phyloP scores from a whole-genome alignment of 176 grass and related monocot genomes.

The Themeda triandra region DNA sequence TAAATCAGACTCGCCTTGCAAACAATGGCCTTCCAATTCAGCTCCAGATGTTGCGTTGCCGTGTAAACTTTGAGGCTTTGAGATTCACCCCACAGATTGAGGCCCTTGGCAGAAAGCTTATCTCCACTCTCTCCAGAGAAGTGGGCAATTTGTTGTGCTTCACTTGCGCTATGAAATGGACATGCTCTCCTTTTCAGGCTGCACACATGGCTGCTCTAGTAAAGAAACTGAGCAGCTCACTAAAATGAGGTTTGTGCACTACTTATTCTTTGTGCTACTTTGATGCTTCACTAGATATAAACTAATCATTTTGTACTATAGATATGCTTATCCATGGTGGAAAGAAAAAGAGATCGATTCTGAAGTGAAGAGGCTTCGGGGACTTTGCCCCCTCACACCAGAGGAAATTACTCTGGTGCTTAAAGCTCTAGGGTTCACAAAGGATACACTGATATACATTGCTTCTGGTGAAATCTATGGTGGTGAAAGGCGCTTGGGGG shows the following conservation, averaged over 20 bases:
- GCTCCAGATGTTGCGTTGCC: constrained; percentile 78
- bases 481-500: constrained; percentile 69
- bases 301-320: constrained; percentile 23
- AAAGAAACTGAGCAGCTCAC: constrained; percentile 78
- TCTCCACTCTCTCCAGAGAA: constrained; percentile 64
- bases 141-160: constrained; percentile 81
- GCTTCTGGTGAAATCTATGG: constrained; percentile 97
- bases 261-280: not conserved
- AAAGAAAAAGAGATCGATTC: constrained; percentile 98
- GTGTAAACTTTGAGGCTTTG: constrained; percentile 83
- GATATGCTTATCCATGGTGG: constrained; percentile 99
- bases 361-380: constrained; percentile 77
- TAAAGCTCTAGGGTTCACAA: constrained; percentile 70
- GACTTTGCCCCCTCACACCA: constrained; percentile 93
- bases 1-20: constrained; percentile 85
- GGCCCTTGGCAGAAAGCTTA: constrained; percentile 75
- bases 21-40: constrained; percentile 80
- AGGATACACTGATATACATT: constrained; percentile 92
- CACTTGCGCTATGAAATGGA: constrained; percentile 99
- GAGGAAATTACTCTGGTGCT: constrained; percentile 87
- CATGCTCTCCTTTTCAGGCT: constrained; percentile 97
- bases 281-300: not conserved
- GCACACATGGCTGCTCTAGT: constrained; percentile 85
- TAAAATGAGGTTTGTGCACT: constrained; percentile 66
- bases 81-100: constrained; percentile 93